These are phyloP conservation scores for Herpetospermum pedunculosum DNA, from an alignment of 306 rosid species.

Conservation along the genomic window DNA sequence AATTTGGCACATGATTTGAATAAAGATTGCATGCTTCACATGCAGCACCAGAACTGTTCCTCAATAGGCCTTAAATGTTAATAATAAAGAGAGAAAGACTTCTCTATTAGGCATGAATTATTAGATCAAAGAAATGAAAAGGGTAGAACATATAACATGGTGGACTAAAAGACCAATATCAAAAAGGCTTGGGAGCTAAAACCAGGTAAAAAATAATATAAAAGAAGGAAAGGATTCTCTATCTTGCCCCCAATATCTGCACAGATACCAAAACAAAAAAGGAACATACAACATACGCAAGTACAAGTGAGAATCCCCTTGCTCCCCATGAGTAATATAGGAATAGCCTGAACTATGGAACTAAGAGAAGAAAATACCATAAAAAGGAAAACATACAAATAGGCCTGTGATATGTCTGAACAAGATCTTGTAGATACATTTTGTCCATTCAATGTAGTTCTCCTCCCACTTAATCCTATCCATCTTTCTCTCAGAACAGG, in stretches of 20 bases:
- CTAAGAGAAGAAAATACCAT: neutral
- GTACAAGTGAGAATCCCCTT: neutral
- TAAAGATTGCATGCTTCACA: neutral
- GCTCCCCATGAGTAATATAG: neutral
- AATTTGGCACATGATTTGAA: neutral
- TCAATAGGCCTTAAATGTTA: neutral
- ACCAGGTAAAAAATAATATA: neutral
- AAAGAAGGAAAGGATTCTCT: neutral
- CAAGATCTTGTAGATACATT: constrained; percentile 68
- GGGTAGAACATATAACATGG: neutral
- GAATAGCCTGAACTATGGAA: neutral
- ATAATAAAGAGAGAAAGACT: neutral
- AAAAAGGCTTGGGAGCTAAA: neutral
- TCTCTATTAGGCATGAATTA: neutral
- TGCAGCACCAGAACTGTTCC: neutral
- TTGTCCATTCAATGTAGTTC: constrained; percentile 67
- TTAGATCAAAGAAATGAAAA: neutral
- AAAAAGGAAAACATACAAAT: constrained; percentile 41
- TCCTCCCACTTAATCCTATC: constrained; percentile 70
- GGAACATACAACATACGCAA: neutral
- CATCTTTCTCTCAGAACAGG: constrained; percentile 87
- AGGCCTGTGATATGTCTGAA: constrained; percentile 56
- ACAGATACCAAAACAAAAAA: neutral
- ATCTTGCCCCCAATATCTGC: neutral
- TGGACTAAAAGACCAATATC: neutral